Evolutionary conservation across 176 grass and related monocot genomes (phyloP), one percentile per base, ranked within the genome.

Genomic region (Musa troglodytarum): DNA sequence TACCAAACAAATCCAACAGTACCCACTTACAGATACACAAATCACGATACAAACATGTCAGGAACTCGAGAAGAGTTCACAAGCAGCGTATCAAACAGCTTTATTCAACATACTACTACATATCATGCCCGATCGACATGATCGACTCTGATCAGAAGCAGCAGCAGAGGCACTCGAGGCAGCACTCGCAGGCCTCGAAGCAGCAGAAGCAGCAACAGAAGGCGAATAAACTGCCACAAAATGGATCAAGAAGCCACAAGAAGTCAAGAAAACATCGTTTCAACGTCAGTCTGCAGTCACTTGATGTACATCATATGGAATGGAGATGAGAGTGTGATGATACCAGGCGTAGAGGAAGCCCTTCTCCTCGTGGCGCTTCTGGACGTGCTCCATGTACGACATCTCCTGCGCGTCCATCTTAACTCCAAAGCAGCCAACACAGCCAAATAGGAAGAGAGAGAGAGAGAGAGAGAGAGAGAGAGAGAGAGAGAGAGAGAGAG

Each of bases 131-230:
- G 34, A 43, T 43, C 34, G 34, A 43, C 34, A 43, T 62, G 57
- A 17, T 62, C 20, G 57, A 1, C 21, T 29, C 9, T 15, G 20
- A 65, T 57, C 22, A 74, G 86, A 86, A 83, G 88, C 90, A 93
- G 83, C 93, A 97, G 82, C 87, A 93, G 75, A 92, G 84, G 81
- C 87, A 88, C 22, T 97, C 93, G 70, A 97, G 90, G 85, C 93
- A 93, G 73, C 93, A 97, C 83, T 97, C 93, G 54, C 93, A 97
- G 7, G 87, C 83, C 83, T 97, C 93, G 51, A 81, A 97, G 83
- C 93, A 97, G 87, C 93, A 97, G 77, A 88, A 97, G 86, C 93
- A 97, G 87, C 93, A 97, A 49, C 87, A 83, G 1, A 85, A 69
- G 11, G 93, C 74, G 81, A 93, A 93, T 17, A 97, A 71, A 56